Conservation (phyloP, 192 early-diverging fungal genomes). For the Chytriomyces sp. region DNA sequence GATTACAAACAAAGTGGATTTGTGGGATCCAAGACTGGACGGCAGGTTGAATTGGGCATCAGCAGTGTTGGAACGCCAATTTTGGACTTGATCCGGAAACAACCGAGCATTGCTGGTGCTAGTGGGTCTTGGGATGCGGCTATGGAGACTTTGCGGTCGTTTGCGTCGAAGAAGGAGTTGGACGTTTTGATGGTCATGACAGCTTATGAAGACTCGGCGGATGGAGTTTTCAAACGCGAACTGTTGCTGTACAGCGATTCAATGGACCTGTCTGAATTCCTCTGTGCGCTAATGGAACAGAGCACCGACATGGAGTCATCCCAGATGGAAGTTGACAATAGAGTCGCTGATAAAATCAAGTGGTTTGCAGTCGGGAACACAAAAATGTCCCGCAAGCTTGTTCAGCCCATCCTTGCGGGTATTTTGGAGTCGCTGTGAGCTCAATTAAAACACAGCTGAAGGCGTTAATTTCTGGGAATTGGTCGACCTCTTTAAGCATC, state of each 20-base stretch:
- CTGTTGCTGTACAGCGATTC: constrained; percentile 51
- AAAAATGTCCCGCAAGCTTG: constrained; percentile 65
- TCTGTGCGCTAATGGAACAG: constrained; percentile 21
- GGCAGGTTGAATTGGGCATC: constrained; percentile 62
- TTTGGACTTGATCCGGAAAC: constrained; percentile 46
- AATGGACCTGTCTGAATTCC: neutral
- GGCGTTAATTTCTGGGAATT: too few relatives aligned
- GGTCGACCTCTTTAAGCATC: neutral
- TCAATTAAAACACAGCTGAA: neutral
- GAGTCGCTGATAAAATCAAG: constrained; percentile 19
- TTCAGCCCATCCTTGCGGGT: constrained; percentile 63
- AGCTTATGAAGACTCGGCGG: constrained; percentile 52
- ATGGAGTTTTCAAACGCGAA: constrained; percentile 65
- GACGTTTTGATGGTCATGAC: constrained; percentile 66
- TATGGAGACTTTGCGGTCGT: constrained; percentile 36
- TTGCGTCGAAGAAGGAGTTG: constrained; percentile 47
- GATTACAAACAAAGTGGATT: constrained; percentile 78
- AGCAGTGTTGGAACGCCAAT: constrained; percentile 62
- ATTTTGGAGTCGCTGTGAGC: constrained; percentile 61
- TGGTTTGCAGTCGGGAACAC: constrained; percentile 59
- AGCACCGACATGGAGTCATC: neutral
- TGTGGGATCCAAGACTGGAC: neutral
- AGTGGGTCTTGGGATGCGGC: constrained; percentile 40
- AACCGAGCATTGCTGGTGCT: constrained; percentile 4
- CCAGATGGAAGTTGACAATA: neutral